Conservation (phyloP, 139 green algal genomes). For the Coelastrella sp. region DNA sequence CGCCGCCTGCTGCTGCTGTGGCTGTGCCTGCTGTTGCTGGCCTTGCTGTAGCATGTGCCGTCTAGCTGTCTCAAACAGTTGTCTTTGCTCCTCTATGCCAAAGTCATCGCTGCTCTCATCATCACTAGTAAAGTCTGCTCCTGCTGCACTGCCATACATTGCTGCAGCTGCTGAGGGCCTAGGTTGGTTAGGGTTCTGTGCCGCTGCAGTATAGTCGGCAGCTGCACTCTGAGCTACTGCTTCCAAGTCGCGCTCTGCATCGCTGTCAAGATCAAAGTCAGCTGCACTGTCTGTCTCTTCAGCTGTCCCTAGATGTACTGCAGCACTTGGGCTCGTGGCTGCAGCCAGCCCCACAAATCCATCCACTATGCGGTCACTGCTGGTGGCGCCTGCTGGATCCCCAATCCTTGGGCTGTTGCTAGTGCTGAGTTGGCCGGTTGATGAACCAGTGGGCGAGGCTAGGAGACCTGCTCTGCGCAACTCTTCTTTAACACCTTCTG, state of each 20-base stretch:
- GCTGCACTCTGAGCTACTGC: not conserved
- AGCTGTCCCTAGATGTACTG: not conserved
- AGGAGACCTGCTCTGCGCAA: not conserved
- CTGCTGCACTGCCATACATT: not conserved
- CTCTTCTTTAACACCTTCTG: not conserved
- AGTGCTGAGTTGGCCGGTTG: not conserved
- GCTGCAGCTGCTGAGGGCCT: not conserved
- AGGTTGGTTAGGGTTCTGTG: not conserved
- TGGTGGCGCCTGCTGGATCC: not conserved
- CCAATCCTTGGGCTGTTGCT: conserved; percentile 15
- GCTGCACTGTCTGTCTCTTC: not conserved
- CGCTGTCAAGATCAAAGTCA: not conserved
- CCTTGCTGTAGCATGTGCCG: not conserved
- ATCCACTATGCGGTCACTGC: not conserved
- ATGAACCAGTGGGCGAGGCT: not conserved
- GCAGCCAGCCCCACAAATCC: no score
- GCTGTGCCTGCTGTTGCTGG: not conserved
- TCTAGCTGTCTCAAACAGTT: not conserved
- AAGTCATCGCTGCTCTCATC: conserved; percentile 38
- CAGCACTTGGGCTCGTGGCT: not conserved
- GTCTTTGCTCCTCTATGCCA: not conserved
- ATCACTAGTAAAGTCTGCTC: not conserved
- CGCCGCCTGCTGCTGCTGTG: not conserved
- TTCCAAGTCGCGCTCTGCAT: not conserved
- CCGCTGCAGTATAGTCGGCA: not conserved